Evolutionary conservation across 768 basidiomycete species (phyloP).

Genomic region (Xanthoconium stramineum): DNA sequence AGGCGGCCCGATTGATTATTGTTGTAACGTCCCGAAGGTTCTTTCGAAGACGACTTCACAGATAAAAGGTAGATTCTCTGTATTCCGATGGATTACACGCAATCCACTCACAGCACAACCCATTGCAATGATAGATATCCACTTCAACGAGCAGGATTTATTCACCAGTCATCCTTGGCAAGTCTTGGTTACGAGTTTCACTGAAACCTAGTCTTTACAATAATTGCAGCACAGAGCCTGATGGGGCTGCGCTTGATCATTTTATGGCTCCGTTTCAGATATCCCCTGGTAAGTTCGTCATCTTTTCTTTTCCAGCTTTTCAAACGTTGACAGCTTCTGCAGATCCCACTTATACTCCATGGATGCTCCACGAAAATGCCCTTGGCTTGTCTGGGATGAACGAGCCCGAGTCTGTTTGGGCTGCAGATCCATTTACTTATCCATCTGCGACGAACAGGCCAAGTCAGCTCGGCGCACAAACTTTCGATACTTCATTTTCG

Average conservation of each 20-base stretch:
- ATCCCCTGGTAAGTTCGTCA: background rate
- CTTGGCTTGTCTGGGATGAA: background rate
- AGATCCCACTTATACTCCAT: background rate
- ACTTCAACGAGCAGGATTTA: background rate
- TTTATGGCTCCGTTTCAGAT: background rate
- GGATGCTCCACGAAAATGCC: background rate
- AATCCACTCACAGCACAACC: background rate
- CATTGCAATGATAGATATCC: background rate
- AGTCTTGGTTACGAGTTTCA: background rate
- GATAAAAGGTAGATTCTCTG: slow-evolving; percentile 12
- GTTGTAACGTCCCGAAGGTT: background rate
- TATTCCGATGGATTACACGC: background rate
- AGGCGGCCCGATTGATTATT: background rate
- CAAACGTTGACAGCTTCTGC: background rate
- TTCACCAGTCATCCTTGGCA: background rate
- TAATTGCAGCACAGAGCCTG: background rate
- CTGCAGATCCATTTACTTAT: background rate
- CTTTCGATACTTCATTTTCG: background rate
- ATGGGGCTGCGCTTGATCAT: background rate
- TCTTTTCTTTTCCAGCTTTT: background rate
- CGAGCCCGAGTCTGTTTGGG: background rate
- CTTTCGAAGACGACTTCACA: background rate
- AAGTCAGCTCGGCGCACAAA: background rate
- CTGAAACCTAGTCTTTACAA: background rate
- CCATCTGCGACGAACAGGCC: background rate